Base-by-base conservation (phyloP, 257 asterid genomes). In the Cinchona pubescens region DNA sequence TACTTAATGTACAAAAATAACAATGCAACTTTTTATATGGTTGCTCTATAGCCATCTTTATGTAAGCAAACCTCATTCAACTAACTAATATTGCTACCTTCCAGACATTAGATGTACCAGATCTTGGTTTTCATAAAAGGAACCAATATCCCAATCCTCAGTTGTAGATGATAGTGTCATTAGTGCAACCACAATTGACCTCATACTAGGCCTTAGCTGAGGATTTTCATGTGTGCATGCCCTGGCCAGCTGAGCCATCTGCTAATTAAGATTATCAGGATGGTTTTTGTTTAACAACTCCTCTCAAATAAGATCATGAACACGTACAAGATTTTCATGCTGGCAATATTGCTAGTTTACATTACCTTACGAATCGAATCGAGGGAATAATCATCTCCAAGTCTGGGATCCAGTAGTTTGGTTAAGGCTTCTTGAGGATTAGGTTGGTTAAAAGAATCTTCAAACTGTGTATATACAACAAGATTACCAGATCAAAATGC, bases 81-180 rank as follows among this genome's bases (percentile, higher is more conserved):
- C 13, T 7, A 45, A 63, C 30, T 32, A 3, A 14, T 27, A 16
- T 19, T 18, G 37, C 67, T 89, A 89, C 68, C 96, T 82, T 19
- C 96, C 96, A 0, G 97, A 85, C 88, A 91, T 84, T 0, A 90
- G 92, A 75, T 88, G 87, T 42, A 76, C 86, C 18, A 91, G 81
- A 14, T 91, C 97, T 61, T 88, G 96, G 76, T 90, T 89, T 76
- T 92, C 91, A 73, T 88, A 91, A 60, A 89, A 90, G 27, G 96
- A 83, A 55, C 90, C 96, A 61, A 91, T 85, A 74, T 92, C 93
- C 94, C 98, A 94, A 82, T 90, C 94, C 88, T 86, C 96, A 27
- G 89, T 77, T 35, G 96, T 82, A 67, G 98, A 91, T 46, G 97
- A 92, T 1, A 92, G 75, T 62, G 98, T 94, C 98, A 92, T 94